phyloP scores from a whole-genome alignment of 2,329 filamentous ascomycete genomes.

The Claviceps monticola region DNA sequence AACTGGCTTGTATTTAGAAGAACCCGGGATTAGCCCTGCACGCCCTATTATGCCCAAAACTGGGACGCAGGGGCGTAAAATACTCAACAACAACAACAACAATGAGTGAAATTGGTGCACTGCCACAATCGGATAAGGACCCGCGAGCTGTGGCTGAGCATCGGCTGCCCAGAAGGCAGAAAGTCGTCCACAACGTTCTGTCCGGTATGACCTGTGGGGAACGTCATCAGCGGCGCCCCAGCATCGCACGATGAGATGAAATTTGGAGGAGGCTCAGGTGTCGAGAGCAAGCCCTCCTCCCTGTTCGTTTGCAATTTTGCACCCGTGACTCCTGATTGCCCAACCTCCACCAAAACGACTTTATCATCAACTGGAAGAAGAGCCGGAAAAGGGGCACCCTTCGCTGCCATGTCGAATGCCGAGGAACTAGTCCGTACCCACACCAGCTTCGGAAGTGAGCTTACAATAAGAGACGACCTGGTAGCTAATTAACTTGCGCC shows the following conservation, averaged over 20 bases:
- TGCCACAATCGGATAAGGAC: not conserved
- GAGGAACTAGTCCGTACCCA: slow-evolving; percentile 28
- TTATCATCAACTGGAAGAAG: not conserved
- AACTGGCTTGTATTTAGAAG: too few relatives aligned
- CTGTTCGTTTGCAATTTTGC: not conserved
- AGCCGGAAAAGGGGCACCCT: not conserved
- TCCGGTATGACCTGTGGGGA: slow-evolving; percentile 16
- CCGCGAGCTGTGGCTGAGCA: not conserved
- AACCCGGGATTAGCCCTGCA: too few relatives aligned
- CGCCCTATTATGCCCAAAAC: too few relatives aligned
- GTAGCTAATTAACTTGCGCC: slow-evolving; percentile 11
- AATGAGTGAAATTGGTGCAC: too few relatives aligned
- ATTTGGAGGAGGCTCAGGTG: not conserved
- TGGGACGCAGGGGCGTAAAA: too few relatives aligned
- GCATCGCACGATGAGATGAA: slow-evolving; percentile 1
- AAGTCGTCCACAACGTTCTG: not conserved
- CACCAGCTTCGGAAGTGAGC: not conserved
- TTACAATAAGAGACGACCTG: slow-evolving; percentile 2
- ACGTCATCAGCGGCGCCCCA: slow-evolving; percentile 20
- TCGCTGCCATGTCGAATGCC: slow-evolving; percentile 27
- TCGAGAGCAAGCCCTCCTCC: not conserved
- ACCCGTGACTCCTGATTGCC: not conserved
- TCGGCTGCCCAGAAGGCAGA: not conserved
- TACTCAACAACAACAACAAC: too few relatives aligned
- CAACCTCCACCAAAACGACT: not conserved